Conservation (phyloP, 116 monocot species). For the Dioscorea cayenensis region DNA sequence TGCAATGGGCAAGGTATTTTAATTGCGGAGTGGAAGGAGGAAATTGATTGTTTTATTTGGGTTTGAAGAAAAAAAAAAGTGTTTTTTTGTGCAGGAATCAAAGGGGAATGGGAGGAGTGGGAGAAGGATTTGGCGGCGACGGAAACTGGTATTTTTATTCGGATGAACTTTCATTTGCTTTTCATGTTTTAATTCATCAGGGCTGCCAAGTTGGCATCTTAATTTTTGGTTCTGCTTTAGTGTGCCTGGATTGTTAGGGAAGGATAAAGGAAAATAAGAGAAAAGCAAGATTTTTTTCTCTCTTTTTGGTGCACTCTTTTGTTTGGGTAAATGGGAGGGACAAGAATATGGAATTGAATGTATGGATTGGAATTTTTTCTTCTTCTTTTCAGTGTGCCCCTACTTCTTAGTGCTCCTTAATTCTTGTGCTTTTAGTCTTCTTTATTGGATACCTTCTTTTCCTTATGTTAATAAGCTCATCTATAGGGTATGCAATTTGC, state of each 20-base stretch:
- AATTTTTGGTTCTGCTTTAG: no score
- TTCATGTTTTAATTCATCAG: neutral
- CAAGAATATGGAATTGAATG: neutral
- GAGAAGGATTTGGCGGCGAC: conserved; percentile 27
- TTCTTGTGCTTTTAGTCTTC: no score
- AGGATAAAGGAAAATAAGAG: no score
- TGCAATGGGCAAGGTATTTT: neutral
- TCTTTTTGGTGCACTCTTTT: neutral
- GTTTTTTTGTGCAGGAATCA: neutral
- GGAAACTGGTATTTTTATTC: conserved; percentile 22
- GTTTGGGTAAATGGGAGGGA: neutral
- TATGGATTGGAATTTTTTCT: no score
- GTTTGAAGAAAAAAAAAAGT: neutral
- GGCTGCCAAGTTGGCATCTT: no score
- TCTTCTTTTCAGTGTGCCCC: no score
- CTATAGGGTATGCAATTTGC: no score
- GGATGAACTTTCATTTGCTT: neutral
- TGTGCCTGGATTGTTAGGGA: no score
- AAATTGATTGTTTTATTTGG: neutral
- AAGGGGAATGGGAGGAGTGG: conserved; percentile 11
- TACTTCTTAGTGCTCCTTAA: no score
- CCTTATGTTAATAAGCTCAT: no score
- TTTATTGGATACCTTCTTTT: no score
- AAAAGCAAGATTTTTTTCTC: no score
- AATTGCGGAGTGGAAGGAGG: neutral